phyloP scores from a whole-genome alignment of 768 basidiomycete species.

The Rhizopogon salebrosus region DNA sequence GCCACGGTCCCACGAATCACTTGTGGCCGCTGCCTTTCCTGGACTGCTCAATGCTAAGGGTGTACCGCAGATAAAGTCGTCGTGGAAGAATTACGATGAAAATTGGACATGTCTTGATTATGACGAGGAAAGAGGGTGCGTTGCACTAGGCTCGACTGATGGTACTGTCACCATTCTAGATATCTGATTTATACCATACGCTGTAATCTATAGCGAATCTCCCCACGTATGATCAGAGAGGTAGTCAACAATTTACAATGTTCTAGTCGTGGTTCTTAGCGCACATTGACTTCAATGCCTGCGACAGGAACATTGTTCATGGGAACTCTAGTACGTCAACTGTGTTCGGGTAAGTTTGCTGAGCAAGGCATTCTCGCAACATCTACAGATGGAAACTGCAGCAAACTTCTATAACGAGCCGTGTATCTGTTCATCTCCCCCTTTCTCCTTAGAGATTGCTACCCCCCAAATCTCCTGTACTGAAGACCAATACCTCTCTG shows the following conservation, averaged over 20 bases:
- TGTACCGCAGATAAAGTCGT: slow-evolving; percentile 22
- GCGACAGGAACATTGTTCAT: too few relatives aligned
- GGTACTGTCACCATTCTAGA: slow-evolving; percentile 42
- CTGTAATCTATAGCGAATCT: background rate
- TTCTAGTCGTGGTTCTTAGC: too few relatives aligned
- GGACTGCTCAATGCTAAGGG: slow-evolving; percentile 26
- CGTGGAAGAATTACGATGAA: slow-evolving; percentile 29
- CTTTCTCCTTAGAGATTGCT: slow-evolving; percentile 7
- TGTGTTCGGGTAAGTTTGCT: too few relatives aligned
- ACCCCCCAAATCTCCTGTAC: slow-evolving; percentile 16
- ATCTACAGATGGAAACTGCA: background rate
- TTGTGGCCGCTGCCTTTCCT: slow-evolving; percentile 49
- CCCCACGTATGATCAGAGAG: background rate
- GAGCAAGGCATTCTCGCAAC: background rate
- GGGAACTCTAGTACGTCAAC: too few relatives aligned
- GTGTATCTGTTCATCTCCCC: background rate
- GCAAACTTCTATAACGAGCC: background rate
- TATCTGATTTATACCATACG: slow-evolving; percentile 15
- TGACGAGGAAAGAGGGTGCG: slow-evolving; percentile 49
- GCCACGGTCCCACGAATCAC: slow-evolving; percentile 27
- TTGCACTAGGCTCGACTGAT: slow-evolving; percentile 47
- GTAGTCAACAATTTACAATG: too few relatives aligned
- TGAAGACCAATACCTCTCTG: slow-evolving; percentile 23
- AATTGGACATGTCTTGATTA: slow-evolving; percentile 61
- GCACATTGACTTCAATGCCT: too few relatives aligned